Evolutionary conservation across 75 land plant species (phyloP), one percentile per base, ranked within the genome.

Genomic region (Azolla pinnata): DNA sequence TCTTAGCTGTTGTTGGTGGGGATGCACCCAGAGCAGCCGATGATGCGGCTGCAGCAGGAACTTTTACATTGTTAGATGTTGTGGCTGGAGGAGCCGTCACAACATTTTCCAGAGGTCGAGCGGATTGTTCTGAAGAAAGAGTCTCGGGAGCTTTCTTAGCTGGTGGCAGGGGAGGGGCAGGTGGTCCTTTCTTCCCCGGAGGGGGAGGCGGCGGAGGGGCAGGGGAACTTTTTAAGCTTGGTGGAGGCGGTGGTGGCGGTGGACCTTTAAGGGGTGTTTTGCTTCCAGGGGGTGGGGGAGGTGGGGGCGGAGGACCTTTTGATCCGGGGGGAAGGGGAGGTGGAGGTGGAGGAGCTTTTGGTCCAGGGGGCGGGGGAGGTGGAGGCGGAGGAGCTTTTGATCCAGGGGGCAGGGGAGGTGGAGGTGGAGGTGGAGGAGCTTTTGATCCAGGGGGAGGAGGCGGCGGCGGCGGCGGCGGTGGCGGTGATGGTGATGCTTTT

Each of bases 191-290:
- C 24, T 19, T 71, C 73, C 24, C 72, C 62, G 65, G 81, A 33
- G 71, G 51, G 30, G 90, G 90, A 57, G 83, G 80, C 21, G 72
- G 64, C 62, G 79, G 71, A 14, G 57, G 66, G 30, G 61, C 40
- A 1, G 57, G 58, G 25, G 0, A 34, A 44, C 31, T 32, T 7
- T 31, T 9, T 48, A 69, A 64, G n/a, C 54, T 46, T 27, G 78
- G 77, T 20, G 79, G 73, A 29, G 79, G 83, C 2, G 84, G 86
- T 29, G 90, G 89, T 19, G 85, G 83, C 14, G 78, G 64, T 7
- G 71, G 21, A 31, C 59, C 34, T 31, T 57, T 57, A 12, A 70
- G 74, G n/a, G 75, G 79, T 25, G 61, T 53, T 63, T 28, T 23
- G 8, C 62, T 19, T 23, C 54, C 54, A 4, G 67, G 56, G 2